These are phyloP conservation scores for Mycena citricolor DNA, from an alignment of 1,284 basidiomycete species.

Conservation along the genomic window DNA sequence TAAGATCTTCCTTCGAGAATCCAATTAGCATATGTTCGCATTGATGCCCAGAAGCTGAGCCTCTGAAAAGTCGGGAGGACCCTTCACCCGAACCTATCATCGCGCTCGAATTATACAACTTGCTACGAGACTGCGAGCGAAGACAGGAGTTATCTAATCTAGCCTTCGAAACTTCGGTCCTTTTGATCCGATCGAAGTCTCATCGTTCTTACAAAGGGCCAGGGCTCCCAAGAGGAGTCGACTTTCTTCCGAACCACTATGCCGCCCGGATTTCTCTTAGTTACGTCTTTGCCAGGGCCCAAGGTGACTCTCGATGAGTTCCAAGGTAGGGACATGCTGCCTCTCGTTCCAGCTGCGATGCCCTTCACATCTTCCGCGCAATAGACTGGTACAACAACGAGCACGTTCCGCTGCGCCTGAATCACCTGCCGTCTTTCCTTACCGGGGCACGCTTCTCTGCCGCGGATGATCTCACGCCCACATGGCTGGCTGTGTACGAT, in stretches of 20 bases:
- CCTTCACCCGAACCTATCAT: too few relatives aligned
- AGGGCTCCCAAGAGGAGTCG: too few relatives aligned
- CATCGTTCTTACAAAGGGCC: too few relatives aligned
- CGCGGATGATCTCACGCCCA: slow-evolving; percentile 40
- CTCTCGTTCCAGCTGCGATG: slow-evolving; percentile 10
- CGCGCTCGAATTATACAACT: too few relatives aligned
- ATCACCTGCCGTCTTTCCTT: slow-evolving; percentile 49
- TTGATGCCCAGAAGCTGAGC: too few relatives aligned
- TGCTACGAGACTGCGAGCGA: too few relatives aligned
- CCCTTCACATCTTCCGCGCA: not conserved
- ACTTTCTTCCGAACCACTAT: slow-evolving; percentile 25
- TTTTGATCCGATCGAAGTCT: too few relatives aligned
- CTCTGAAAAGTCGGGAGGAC: too few relatives aligned
- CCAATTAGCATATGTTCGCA: too few relatives aligned
- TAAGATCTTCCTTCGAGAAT: too few relatives aligned
- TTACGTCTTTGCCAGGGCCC: slow-evolving; percentile 41
- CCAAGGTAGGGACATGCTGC: slow-evolving; percentile 29
- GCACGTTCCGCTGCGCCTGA: slow-evolving; percentile 58
- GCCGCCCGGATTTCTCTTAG: slow-evolving; percentile 44
- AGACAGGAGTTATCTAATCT: too few relatives aligned
- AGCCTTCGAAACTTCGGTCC: too few relatives aligned
- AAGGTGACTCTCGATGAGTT: slow-evolving; percentile 43
- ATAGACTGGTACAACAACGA: slow-evolving; percentile 67
- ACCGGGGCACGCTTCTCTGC: slow-evolving; percentile 51
- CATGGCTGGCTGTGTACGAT: slow-evolving; percentile 60